These are phyloP conservation scores for Heterobasidion annosum DNA, from an alignment of 1,284 basidiomycete species.

Conservation along the genomic window DNA sequence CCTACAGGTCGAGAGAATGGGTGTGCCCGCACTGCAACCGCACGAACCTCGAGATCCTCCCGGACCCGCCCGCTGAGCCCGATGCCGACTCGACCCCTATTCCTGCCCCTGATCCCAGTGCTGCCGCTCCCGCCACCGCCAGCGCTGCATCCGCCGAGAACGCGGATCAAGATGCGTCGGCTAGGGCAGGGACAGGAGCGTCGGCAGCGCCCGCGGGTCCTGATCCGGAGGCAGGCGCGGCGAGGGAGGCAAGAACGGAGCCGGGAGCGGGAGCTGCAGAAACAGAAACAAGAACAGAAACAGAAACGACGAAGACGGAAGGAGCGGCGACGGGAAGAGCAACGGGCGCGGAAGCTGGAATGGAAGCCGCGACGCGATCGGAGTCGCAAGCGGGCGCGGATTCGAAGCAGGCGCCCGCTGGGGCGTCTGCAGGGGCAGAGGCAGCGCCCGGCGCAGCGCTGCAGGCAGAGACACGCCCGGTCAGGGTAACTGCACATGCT, in stretches of 20 bases:
- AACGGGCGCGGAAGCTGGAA: too few relatives aligned
- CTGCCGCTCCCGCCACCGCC: neutral
- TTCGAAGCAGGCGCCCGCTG: too few relatives aligned
- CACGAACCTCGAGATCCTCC: slow-evolving; percentile 61
- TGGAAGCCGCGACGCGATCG: too few relatives aligned
- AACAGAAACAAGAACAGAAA: neutral
- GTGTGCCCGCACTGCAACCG: slow-evolving; percentile 68
- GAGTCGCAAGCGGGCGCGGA: too few relatives aligned
- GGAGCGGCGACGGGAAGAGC: neutral
- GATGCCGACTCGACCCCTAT: neutral
- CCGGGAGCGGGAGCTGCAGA: neutral
- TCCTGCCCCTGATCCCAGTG: neutral
- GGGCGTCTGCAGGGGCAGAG: too few relatives aligned
- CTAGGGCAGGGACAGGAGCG: neutral
- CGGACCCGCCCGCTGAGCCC: slow-evolving; percentile 36
- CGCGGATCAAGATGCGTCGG: too few relatives aligned
- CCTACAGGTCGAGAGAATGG: slow-evolving; percentile 71
- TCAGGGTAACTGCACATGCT: too few relatives aligned
- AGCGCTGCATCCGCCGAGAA: neutral
- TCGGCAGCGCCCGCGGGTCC: too few relatives aligned
- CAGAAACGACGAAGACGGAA: neutral
- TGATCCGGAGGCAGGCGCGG: neutral
- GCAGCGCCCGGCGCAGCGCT: too few relatives aligned
- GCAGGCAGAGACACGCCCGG: too few relatives aligned
- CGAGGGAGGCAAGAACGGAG: neutral